Base-by-base conservation (phyloP, 805 yeast genomes). In the Sugiyamaella marilandica region DNA sequence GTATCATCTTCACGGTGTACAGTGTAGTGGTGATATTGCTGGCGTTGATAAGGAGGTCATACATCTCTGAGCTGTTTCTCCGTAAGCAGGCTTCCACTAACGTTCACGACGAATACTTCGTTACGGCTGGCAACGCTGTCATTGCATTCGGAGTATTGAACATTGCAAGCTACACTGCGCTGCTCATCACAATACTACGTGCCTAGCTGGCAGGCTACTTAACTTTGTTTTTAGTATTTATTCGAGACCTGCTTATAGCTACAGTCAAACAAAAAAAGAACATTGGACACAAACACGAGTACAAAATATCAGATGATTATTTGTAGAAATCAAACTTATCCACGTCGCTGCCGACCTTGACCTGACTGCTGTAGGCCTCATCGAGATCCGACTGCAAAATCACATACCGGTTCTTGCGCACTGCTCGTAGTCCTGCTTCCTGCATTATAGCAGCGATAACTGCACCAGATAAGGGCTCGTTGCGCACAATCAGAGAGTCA, bases 371-470 rank as follows among this genome's bases (percentile, higher is more conserved):
- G 74, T 94, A 94, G 5, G 99, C 99, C 74, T 94, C 99, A 70
- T 94, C 99, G 68, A 94, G 77, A 74, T 94, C 99, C 67, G 85
- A 84, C 74, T 94, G 98, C 65, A 95, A 76, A 60, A 94, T 95
- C 72, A 94, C 95, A 70, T 95, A 94, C 74, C 99, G 82, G 72
- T 94, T 94, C 75, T 92, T 94, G 75, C 99, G 86, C 45, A 94
- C 98, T 1, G 99, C 99, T 62, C 99, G 83, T 62, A 94, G 79
- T 61, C 99, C 99, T 29, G 99, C 99, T 74, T 95, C 99, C 79
- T 94, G 99, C 99, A 94, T 94, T 62, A 94, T 92, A 14, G 99
- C 99, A 13, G 99, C 98, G 67, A 94, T 94, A 53, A 92, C 81
- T 10, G 78, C 99, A 66, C 99, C 99, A 35, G 97, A 88, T 54